Conservation (phyloP, 352 stramenopile species). For the Aphanomyces invadans region DNA sequence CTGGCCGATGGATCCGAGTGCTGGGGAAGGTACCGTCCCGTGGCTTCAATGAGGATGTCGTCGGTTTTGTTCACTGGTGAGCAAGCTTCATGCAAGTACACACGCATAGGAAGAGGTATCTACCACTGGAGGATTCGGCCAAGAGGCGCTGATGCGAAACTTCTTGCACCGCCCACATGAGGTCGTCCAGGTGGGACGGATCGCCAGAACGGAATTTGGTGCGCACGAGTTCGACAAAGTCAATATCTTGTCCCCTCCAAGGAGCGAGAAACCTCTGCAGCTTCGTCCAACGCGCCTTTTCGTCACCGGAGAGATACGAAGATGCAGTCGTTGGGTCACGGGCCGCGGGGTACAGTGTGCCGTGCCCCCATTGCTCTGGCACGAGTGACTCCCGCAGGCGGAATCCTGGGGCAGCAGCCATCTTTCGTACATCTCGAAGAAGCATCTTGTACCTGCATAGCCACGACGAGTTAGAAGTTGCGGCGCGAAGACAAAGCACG, state of each 20-base stretch:
- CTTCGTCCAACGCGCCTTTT: constrained; percentile 28
- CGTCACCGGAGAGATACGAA: neutral
- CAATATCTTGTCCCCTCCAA: constrained; percentile 28
- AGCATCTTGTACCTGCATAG: constrained; percentile 54
- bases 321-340: neutral
- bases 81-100: neutral
- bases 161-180: constrained; percentile 50
- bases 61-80: constrained; percentile 62
- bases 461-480: neutral
- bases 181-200: constrained; percentile 44
- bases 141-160: constrained; percentile 57
- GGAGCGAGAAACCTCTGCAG: constrained; percentile 41
- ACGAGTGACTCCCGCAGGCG: constrained; percentile 43
- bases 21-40: constrained; percentile 54
- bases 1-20: constrained; percentile 43
- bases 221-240: constrained; percentile 37
- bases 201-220: constrained; percentile 40
- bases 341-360: constrained; percentile 32
- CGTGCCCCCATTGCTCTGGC: constrained; percentile 58
- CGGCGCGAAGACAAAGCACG: neutral
- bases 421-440: constrained; percentile 45
- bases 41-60: constrained; percentile 61
- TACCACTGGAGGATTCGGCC: constrained; percentile 67
- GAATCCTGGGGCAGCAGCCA: constrained; percentile 54
- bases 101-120: neutral